A percentile compares a stretch with the other conserved stretches of the same genome.
These are phyloP conservation scores for Trametes hirsuta DNA, from an alignment of 1,284 basidiomycete species.

Conservation along the genomic window DNA sequence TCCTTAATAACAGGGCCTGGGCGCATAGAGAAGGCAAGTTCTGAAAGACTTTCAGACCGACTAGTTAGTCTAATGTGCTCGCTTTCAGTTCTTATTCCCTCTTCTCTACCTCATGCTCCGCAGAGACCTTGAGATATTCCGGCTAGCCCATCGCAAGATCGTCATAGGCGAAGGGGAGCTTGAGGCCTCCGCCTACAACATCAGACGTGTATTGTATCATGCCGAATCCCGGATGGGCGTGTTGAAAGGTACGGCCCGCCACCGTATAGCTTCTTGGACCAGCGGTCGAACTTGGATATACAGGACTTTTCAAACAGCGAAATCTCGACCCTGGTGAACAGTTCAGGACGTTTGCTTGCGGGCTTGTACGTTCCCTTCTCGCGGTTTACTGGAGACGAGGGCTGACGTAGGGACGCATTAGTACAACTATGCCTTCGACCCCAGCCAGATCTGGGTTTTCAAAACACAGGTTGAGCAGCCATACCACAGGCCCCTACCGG, in stretches of 20 bases:
- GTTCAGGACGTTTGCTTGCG: background rate
- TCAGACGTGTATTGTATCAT: background rate
- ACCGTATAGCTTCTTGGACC: no score
- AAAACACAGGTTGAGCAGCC: background rate
- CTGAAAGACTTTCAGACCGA: no score
- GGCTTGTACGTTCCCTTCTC: background rate
- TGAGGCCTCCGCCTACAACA: slow-evolving; percentile 17
- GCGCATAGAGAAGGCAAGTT: slow-evolving; percentile 28
- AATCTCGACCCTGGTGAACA: background rate
- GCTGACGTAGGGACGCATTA: background rate
- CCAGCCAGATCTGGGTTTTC: background rate
- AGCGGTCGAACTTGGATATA: background rate
- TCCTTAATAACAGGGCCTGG: slow-evolving; percentile 23
- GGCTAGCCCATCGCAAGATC: background rate
- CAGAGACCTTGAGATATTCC: slow-evolving; percentile 7
- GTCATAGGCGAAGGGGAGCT: slow-evolving; percentile 24
- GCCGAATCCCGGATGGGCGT: background rate
- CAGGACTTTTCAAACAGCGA: background rate
- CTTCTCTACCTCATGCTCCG: slow-evolving; percentile 16
- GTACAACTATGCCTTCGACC: background rate
- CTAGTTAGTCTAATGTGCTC: no score
- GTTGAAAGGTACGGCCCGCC: background rate
- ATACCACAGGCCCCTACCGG: no score
- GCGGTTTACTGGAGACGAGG: background rate
- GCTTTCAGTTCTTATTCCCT: slow-evolving; percentile 34